Base-by-base conservation (phyloP, 768 basidiomycete genomes). In the Lactarius hatsudake region DNA sequence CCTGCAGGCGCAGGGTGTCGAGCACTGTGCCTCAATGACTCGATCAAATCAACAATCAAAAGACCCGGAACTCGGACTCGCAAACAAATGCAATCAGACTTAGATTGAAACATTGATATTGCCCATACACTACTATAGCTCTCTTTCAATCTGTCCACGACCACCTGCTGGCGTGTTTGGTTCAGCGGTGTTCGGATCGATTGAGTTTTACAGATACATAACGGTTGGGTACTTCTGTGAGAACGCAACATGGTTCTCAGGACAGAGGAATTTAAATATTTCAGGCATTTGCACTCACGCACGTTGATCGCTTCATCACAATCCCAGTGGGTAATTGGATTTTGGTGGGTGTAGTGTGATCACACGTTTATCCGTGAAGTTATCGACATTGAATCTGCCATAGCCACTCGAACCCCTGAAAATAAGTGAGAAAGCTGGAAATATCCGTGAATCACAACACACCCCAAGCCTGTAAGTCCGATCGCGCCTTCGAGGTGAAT, bases 381-480 rank as follows among this genome's bases (percentile, higher is more conserved):
- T 75, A 5, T 84, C 81, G 20, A 86, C 74, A 56, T 81, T 79
- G 69, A 85, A 86, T 30, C 82, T 75, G 2, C 84, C 84, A 68
- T 84, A 86, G 0, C 83, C 85, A n/a, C 74, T 75, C 12, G 73
- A 68, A 0, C 75, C 76, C 0, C 76, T 76, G 59, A 30, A 30
- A n/a, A 48, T 53, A 15, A 59, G 61, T 61, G 3, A 62, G 34
- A 34, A 34, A 34, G 65, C 18, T 15, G 20, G 17, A 5, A 10
- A 34, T 55, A 30, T 26, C 53, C 34, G 13, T 26, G 30, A 13
- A 59, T 26, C 20, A 53, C 54, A 45, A 75, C 80, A 63, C 73
- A 85, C 84, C 83, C 81, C 23, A 85, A 75, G 0, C 84, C 84
- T 3, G 77, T 70, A 10, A 79, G 65, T 18, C 79, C 77, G 59